Base-by-base conservation (phyloP, 116 monocot genomes). In the Thalassia testudinum region DNA sequence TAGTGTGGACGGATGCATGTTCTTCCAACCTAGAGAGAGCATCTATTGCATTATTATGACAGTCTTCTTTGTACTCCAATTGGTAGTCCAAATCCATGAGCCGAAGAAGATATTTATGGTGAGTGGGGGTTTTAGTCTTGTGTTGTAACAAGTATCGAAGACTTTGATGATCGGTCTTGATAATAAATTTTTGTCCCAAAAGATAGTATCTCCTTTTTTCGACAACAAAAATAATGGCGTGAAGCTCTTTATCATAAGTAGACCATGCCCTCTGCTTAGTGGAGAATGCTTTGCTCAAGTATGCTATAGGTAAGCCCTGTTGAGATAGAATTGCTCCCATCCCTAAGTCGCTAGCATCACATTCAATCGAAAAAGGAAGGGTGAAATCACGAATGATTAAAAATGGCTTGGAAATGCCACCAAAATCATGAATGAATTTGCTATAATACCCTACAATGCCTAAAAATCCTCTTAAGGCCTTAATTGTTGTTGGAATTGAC, bases 201-300 rank as follows among this genome's bases (percentile, higher is more conserved):
- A 53, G 21, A 53, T 26, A 53, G 17, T 15, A 17, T 2, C 27
- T 7, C 53, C 53, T 27, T 17, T 28, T 53, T 5, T 26, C 24
- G n/a, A 53, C 28, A 8, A 26, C 27, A 5, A 53, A 17, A n/a
- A 53, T 5, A 1, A 53, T 17, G 4, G 53, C 53, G 1, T 16
- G 5, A 12, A 53, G 14, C n/a, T 53, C 53, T 28, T 53, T 53
- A 27, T 53, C 27, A 53, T 53, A 53, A 17, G 53, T 53, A 4
- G 53, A 53, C 14, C 11, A 29, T 12, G 13, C 28, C 4, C 4
- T 5, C 13, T 26, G 1, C 11, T 24, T 1, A 7, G 7, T 1
- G 2, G 53, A 7, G 1, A 26, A 53, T 12, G 6, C 21, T 4
- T 50, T 21, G 3, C 50, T 45, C 7, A 50, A 23, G 22, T 50